Base-by-base conservation (phyloP, 2,329 filamentous ascomycete species). In the Calonectria montana region DNA sequence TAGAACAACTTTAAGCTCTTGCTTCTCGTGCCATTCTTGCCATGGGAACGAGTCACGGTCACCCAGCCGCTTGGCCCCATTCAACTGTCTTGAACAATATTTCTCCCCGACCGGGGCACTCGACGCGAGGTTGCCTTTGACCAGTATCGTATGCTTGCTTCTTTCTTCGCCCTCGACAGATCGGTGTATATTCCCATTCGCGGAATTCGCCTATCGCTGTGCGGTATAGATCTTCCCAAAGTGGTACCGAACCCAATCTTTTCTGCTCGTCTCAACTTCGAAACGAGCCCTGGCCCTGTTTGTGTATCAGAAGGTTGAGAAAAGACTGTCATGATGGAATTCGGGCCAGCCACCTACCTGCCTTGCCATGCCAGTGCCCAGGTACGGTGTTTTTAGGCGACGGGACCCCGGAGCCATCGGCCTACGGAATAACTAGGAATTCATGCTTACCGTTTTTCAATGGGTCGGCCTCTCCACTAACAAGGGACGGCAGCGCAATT, bases 401-500 rank as follows among this genome's bases (percentile, higher is more conserved):
- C 47, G 21, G 39, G 45, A 57, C 6, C 8, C 39, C 62, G 67
- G 67, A 62, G 43, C 48, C n/a, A 31, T 62, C 31, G 53, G 53
- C 53, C 31, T 39, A n/a, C 53, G 53, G 35, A 62, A 45, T 12
- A 48, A 23, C 62, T 47, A 57, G 47, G 8, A 23, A 37, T 21
- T 43, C 35, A 45, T 62, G 55, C 67, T 65, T 61, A 39, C 62
- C 31, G 43, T 70, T 48, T 48, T 65, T 50, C n/a, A 23, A 59
- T 48, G 48, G 61, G 41, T 41, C 39, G 29, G 15, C 35, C 41
- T 61, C 27, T 35, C 65, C 48, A 7, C 27, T 7, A 29, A 16
- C 47, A 50, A 29, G 23, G 23, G n/a, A 23, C 13, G 31, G 21
- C 35, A 27, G 31, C 18, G 55, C 68, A 65, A 65, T 47, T 45